Percentiles rank a stretch among this genome's conserved stretches.
Evolutionary conservation across 129 eudicot genomes (phyloP).

Genomic region (Flaveria sonorensis): DNA sequence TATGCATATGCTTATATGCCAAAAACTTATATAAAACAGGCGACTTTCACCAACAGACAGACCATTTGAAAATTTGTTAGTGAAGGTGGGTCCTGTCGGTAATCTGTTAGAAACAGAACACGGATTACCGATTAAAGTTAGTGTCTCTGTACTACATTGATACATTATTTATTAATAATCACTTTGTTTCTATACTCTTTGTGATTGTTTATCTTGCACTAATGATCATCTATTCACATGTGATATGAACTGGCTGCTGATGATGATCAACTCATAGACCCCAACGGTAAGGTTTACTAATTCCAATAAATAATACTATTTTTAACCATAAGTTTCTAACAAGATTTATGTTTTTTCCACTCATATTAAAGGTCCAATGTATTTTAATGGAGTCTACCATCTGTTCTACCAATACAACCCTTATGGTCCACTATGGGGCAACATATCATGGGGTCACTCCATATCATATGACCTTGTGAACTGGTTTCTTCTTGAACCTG

Average conservation of each 20-base stretch:
- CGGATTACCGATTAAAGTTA: too few relatives aligned
- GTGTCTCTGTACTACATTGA: not conserved
- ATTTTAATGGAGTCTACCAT: constrained; percentile 67
- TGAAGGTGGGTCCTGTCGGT: too few relatives aligned
- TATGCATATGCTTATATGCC: too few relatives aligned
- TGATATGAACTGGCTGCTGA: constrained; percentile 6
- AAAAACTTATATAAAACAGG: too few relatives aligned
- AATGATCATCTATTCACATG: constrained; percentile 21
- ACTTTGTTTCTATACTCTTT: not conserved
- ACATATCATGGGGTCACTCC: constrained; percentile 72
- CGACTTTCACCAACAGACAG: too few relatives aligned
- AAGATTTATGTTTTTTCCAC: not conserved
- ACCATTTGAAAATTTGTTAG: too few relatives aligned
- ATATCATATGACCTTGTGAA: constrained; percentile 60
- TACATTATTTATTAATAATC: not conserved
- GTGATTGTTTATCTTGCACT: not conserved
- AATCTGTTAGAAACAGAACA: too few relatives aligned
- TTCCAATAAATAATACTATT: not conserved
- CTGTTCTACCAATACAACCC: constrained; percentile 82
- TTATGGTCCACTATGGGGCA: constrained; percentile 52
- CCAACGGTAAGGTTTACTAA: constrained; percentile 56
- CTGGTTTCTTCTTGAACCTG: constrained; percentile 53
- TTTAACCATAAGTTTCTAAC: constrained; percentile 9
- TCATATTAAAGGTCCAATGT: constrained; percentile 53
- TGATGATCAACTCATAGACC: constrained; percentile 46